Conservation (phyloP, 2,329 filamentous ascomycete species). For the Pyrenophora teres region DNA sequence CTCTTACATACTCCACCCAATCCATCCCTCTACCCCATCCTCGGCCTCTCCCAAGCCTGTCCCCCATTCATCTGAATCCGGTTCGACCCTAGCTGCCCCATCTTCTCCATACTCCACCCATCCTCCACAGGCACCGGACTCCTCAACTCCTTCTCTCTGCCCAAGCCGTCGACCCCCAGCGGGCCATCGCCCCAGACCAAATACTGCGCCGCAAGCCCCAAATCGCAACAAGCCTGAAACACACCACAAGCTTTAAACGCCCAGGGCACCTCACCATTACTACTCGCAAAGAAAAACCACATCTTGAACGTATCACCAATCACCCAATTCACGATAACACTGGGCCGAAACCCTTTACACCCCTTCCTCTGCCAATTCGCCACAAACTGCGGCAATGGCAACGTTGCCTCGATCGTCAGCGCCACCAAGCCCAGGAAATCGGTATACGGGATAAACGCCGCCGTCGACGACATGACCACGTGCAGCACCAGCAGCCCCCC, state of each 20-base stretch:
- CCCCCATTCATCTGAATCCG: slow-evolving; percentile 28
- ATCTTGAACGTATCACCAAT: slow-evolving; percentile 84
- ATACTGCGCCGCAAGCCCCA: slow-evolving; percentile 75
- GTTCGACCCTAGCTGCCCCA: slow-evolving; percentile 12
- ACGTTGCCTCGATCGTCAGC: slow-evolving; percentile 77
- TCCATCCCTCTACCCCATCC: slow-evolving; percentile 8
- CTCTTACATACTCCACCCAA: no score
- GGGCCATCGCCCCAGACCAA: slow-evolving; percentile 44
- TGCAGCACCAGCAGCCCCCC: slow-evolving; percentile 66
- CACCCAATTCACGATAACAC: slow-evolving; percentile 77
- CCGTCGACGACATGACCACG: slow-evolving; percentile 65
- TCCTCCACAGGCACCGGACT: slow-evolving; percentile 29
- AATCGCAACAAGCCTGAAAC: slow-evolving; percentile 79
- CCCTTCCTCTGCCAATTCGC: slow-evolving; percentile 70
- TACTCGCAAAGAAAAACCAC: slow-evolving; percentile 74
- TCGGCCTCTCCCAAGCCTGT: slow-evolving; percentile 30
- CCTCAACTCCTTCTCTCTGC: slow-evolving; percentile 28
- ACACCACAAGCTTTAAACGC: slow-evolving; percentile 82
- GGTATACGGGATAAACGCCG: slow-evolving; percentile 69
- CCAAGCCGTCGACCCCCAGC: slow-evolving; percentile 10
- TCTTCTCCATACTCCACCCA: slow-evolving; percentile 18
- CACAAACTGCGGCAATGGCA: slow-evolving; percentile 78
- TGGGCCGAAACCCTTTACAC: slow-evolving; percentile 77
- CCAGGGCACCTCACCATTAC: slow-evolving; percentile 69
- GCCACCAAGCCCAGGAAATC: slow-evolving; percentile 73